A percentile compares a stretch with the other conserved stretches of the same genome.
phyloP scores from a whole-genome alignment of 768 basidiomycete genomes.

The Dioszegia aurantiaca region DNA sequence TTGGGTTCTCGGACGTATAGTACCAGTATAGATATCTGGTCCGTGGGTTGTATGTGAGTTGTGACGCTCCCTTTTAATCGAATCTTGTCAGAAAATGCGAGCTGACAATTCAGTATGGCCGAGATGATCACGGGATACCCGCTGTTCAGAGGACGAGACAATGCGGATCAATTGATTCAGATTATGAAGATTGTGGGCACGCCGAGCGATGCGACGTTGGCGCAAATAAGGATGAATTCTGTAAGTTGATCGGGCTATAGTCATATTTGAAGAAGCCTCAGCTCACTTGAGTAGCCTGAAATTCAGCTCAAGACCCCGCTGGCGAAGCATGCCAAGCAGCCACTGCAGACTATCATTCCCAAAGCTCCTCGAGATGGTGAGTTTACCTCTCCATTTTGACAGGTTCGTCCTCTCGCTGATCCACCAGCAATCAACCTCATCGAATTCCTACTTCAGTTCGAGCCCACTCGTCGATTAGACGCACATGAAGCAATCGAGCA shows the following conservation, averaged over 20 bases:
- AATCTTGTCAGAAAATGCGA: not conserved
- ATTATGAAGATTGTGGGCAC: slow-evolving; percentile 98
- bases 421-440: slow-evolving; percentile 78
- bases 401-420: slow-evolving; percentile 1
- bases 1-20: slow-evolving; percentile 95
- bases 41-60: slow-evolving; percentile 82
- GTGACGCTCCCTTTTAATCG: slow-evolving; percentile 56
- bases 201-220: slow-evolving; percentile 78
- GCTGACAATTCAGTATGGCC: slow-evolving; percentile 61
- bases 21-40: slow-evolving; percentile 98
- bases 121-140: slow-evolving; percentile 99
- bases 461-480: slow-evolving; percentile 84
- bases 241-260: slow-evolving; percentile 56
- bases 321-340: slow-evolving; percentile 49
- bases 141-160: slow-evolving; percentile 92
- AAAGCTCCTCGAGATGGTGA: slow-evolving; percentile 48
- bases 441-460: slow-evolving; percentile 91
- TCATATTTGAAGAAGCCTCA: not conserved
- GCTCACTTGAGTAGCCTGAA: slow-evolving; percentile 37
- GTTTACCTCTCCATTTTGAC: slow-evolving; percentile 1
- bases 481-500: slow-evolving; percentile 88
- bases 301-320: slow-evolving; percentile 42
- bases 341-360: slow-evolving; percentile 47
- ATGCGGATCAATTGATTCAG: slow-evolving; percentile 93
- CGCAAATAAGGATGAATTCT: slow-evolving; percentile 85